Conservation (phyloP, 2,329 filamentous ascomycete genomes). For the Aspergillus fructus region DNA sequence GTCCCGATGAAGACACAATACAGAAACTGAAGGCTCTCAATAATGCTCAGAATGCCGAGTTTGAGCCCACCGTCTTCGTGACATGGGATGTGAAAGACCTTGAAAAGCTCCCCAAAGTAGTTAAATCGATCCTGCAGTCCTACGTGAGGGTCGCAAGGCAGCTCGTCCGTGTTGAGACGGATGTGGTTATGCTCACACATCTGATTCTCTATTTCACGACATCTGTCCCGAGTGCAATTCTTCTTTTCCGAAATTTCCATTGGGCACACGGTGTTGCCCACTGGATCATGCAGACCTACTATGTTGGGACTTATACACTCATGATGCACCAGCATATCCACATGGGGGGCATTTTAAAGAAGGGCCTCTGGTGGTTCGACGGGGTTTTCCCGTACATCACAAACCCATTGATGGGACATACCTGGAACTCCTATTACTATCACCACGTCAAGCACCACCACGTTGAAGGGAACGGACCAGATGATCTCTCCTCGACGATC, state of each 20-base stretch:
- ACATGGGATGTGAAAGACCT: constrained; percentile 52
- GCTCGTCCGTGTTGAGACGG: constrained; percentile 65
- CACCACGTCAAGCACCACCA: constrained; percentile 87
- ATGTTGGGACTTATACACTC: constrained; percentile 72
- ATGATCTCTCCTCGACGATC: constrained; percentile 73
- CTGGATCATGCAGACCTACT: constrained; percentile 64
- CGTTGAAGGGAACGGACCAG: constrained; percentile 75
- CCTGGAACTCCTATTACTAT: constrained; percentile 82
- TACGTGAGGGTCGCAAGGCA: constrained; percentile 58
- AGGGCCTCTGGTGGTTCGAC: constrained; percentile 59
- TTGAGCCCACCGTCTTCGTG: constrained; percentile 57
- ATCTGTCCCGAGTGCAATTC: constrained; percentile 66
- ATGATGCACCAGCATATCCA: constrained; percentile 87
- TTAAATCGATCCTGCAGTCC: constrained; percentile 56
- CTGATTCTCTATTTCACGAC: constrained; percentile 70
- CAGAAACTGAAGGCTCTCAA: constrained; percentile 51
- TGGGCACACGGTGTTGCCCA: constrained; percentile 68
- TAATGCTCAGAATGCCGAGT: constrained; percentile 47
- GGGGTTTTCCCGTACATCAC: constrained; percentile 68
- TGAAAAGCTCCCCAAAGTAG: constrained; percentile 37
- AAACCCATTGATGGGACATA: constrained; percentile 77
- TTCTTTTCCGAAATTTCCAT: constrained; percentile 65
- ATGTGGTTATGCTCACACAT: constrained; percentile 77
- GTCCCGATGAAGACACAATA: constrained; percentile 31
- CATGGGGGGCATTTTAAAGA: constrained; percentile 65